These are phyloP conservation scores for Diospyros lotus DNA, from an alignment of 148 eudicot genomes.

Conservation along the genomic window DNA sequence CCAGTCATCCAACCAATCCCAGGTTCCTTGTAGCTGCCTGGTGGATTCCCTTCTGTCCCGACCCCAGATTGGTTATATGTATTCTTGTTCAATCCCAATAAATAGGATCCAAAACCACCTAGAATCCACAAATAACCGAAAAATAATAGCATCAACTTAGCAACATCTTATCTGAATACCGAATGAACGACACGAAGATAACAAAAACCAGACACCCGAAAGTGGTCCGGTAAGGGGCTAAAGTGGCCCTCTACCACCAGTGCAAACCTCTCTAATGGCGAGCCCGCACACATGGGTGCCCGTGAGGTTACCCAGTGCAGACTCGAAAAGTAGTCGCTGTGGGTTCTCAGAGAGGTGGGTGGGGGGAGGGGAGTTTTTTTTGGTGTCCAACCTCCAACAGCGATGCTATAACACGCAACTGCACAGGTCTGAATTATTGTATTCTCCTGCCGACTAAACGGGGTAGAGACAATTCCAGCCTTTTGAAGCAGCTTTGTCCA, in stretches of 20 bases:
- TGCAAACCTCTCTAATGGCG: too few relatives aligned
- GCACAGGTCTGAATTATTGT: slow-evolving; percentile 41
- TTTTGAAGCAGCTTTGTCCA: slow-evolving; percentile 30
- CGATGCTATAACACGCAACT: slow-evolving; percentile 42
- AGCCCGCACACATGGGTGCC: too few relatives aligned
- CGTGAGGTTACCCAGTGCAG: too few relatives aligned
- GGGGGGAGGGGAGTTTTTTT: too few relatives aligned
- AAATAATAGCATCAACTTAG: neutral
- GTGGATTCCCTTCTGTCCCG: slow-evolving; percentile 40
- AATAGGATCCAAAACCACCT: slow-evolving; percentile 62
- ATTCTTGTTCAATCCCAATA: slow-evolving; percentile 47
- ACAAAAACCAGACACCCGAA: neutral
- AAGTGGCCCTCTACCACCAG: too few relatives aligned
- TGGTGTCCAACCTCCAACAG: slow-evolving; percentile 24
- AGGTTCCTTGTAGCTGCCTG: slow-evolving; percentile 27
- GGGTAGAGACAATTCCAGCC: slow-evolving; percentile 17
- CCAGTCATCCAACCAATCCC: slow-evolving; percentile 32
- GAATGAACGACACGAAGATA: neutral
- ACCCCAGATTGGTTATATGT: slow-evolving; percentile 54
- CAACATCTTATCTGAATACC: neutral
- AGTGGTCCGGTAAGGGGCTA: too few relatives aligned
- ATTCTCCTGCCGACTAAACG: slow-evolving; percentile 36
- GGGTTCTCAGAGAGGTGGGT: too few relatives aligned
- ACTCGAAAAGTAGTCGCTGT: too few relatives aligned
- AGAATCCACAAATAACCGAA: neutral